Percentiles rank a stretch among this genome's conserved stretches.
Evolutionary conservation across 192 early-diverging fungal genomes (phyloP).

Genomic region (Podila minutissima): DNA sequence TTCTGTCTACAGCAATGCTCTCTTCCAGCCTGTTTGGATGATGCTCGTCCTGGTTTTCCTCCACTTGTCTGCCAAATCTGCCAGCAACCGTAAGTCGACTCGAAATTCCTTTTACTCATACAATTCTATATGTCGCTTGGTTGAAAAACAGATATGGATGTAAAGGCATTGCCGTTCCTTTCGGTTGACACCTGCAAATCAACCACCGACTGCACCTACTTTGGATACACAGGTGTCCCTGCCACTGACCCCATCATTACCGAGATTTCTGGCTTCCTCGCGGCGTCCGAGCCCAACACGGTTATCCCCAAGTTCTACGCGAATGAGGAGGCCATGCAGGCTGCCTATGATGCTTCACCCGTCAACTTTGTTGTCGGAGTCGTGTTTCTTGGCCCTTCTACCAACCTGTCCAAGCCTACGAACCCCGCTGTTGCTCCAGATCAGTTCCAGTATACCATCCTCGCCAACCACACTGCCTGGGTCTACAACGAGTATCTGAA

Average conservation of each 20-base stretch:
- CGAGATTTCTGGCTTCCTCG: slow-evolving; percentile 39
- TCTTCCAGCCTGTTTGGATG: slow-evolving; percentile 52
- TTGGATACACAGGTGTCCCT: slow-evolving; percentile 50
- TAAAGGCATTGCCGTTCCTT: slow-evolving; percentile 34
- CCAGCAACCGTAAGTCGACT: slow-evolving; percentile 20
- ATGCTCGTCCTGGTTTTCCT: slow-evolving; percentile 49
- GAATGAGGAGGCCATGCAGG: slow-evolving; percentile 34
- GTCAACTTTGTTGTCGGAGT: slow-evolving; percentile 51
- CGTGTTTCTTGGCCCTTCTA: slow-evolving; percentile 34
- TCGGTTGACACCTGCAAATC: slow-evolving; percentile 40
- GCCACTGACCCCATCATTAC: slow-evolving; percentile 43
- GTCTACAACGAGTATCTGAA: slow-evolving; percentile 13
- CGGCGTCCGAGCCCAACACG: slow-evolving; percentile 44
- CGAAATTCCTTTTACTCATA: background rate
- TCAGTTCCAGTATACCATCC: slow-evolving; percentile 38
- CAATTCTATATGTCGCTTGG: background rate
- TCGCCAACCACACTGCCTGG: slow-evolving; percentile 48
- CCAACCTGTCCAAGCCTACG: slow-evolving; percentile 17
- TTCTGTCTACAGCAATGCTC: slow-evolving; percentile 22
- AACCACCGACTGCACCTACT: slow-evolving; percentile 42
- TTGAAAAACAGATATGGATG: slow-evolving; percentile 30
- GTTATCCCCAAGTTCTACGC: slow-evolving; percentile 38
- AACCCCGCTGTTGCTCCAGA: slow-evolving; percentile 4
- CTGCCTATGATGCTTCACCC: slow-evolving; percentile 40
- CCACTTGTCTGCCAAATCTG: slow-evolving; percentile 36